phyloP scores from a whole-genome alignment of 148 eudicot genomes.

The Amaranthus palmeri region DNA sequence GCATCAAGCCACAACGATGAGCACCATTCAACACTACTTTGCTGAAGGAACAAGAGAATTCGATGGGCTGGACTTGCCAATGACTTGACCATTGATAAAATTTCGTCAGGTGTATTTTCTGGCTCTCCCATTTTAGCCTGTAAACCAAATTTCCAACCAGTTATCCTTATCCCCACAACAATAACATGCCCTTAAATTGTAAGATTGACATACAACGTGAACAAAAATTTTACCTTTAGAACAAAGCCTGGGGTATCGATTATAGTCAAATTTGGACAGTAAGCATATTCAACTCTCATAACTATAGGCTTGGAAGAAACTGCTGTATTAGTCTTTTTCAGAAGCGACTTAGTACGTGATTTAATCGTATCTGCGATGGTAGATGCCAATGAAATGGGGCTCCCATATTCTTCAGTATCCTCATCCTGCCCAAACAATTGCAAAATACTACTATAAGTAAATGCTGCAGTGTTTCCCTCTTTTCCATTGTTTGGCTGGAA shows the following conservation, averaged over 20 bases:
- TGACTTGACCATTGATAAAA: conserved; percentile 89
- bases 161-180: not conserved
- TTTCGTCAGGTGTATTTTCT: conserved; percentile 88
- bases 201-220: not conserved
- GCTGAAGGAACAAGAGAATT: conserved; percentile 91
- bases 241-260: conserved; percentile 98
- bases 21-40: conserved; percentile 99
- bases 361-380: conserved; percentile 82
- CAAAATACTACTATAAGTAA: conserved; percentile 10
- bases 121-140: conserved; percentile 99
- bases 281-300: conserved; percentile 97
- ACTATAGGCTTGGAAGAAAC: conserved; percentile 94
- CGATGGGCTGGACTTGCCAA: conserved; percentile 97
- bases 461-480: not conserved
- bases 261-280: conserved; percentile 93
- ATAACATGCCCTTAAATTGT: not conserved
- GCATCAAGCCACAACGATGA: conserved; percentile 95
- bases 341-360: conserved; percentile 70
- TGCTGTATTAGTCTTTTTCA: conserved; percentile 62
- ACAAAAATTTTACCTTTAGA: conserved; percentile 55
- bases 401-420: conserved; percentile 91
- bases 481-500: too few species aligned
- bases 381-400: conserved; percentile 56
- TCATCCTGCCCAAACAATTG: conserved; percentile 56
- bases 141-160: conserved; percentile 2